Conservation (phyloP, 1,284 basidiomycete genomes). For the Hemileia vastatrix region DNA sequence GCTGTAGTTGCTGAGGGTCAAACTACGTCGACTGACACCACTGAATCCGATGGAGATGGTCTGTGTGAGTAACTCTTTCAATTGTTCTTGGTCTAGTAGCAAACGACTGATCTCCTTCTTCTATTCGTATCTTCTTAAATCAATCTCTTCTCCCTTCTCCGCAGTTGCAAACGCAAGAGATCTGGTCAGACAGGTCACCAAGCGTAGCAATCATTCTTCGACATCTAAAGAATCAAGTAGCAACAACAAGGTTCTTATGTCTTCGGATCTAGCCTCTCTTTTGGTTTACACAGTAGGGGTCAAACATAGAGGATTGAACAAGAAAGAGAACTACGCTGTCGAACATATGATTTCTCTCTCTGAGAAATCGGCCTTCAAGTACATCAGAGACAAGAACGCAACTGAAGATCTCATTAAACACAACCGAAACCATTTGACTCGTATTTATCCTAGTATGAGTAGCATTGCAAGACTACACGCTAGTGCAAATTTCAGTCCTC, state of each 20-base stretch:
- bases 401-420: constrained; percentile 81
- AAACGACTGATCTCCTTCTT: background rate
- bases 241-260: constrained; percentile 45
- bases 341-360: constrained; percentile 90
- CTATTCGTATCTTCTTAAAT: background rate
- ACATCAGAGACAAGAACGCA: constrained; percentile 50
- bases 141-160: no score
- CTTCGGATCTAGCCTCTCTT: constrained; percentile 67
- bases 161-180: background rate
- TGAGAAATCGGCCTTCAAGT: constrained; percentile 60
- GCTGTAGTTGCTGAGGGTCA: constrained; percentile 6
- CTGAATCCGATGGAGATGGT: constrained; percentile 29
- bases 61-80: background rate
- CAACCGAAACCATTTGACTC: constrained; percentile 70
- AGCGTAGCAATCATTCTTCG: background rate
- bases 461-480: no score
- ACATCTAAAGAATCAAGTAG: constrained; percentile 27
- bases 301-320: constrained; percentile 84
- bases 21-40: constrained; percentile 20
- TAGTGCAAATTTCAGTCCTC: constrained; percentile 81
- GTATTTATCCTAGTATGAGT: constrained; percentile 80
- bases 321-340: constrained; percentile 72
- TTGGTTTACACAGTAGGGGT: constrained; percentile 96
- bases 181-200: background rate
- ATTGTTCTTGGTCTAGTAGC: no score